Base-by-base conservation (phyloP, 768 basidiomycete genomes). In the Lactifluus rugatus region DNA sequence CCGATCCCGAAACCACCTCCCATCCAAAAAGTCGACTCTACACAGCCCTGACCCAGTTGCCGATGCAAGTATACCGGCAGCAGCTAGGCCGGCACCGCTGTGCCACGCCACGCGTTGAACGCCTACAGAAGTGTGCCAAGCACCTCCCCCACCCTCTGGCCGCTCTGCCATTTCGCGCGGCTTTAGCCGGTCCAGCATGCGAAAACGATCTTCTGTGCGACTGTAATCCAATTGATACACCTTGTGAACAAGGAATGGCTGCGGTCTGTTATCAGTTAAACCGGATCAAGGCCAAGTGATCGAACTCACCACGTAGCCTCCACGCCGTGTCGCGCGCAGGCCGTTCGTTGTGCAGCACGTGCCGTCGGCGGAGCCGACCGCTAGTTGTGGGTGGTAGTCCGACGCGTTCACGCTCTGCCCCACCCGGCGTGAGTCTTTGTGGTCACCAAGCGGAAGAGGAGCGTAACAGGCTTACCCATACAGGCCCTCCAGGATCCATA, bases 201-300 rank as follows among this genome's bases (percentile, higher is more conserved):
- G 77, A 67, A 81, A 93, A 58, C 89, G 82, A 21, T 81, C 81
- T 0, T 80, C 81, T 7, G 77, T 80, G 41, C 86, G 82, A 64
- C 83, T 92, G 65, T 89, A 92, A 70, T 98, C 95, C 52, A 98
- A 77, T 66, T 89, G 88, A 65, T 82, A 96, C 17, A 95, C 76
- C 3, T 31, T 31, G 28, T 89, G 85, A 16, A 83, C 76, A 61
- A 91, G 82, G 66, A 88, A 85, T 0, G 88, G 85, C 86, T 90
- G 60, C 10, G 6, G 28, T n/a, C 19, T 5, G 3, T 7, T 21
- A 54, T 52, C 31, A n/a, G 16, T 54, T 0, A 7, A 48, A 8
- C 7, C 17, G 25, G 26, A 31, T 5, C 13, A 13, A 16, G 37
- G 25, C 9, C 25, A 9, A 3, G 19, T 9, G 34, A 44, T 13